Conservation (phyloP, 2,329 filamentous ascomycete genomes). For the Tolypocladium album region DNA sequence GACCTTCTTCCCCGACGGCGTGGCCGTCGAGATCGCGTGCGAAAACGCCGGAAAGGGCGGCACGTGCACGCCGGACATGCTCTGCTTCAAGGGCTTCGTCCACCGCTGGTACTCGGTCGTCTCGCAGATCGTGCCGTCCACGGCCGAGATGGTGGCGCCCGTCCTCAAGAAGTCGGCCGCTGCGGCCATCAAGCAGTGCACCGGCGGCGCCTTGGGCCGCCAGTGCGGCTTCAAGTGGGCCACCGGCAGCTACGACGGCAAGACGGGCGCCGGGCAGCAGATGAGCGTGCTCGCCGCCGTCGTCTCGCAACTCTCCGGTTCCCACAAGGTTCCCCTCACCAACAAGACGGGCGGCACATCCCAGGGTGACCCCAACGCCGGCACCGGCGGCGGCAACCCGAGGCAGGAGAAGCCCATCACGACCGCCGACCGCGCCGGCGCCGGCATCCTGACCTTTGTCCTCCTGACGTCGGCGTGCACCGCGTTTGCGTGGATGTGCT, state of each 20-base stretch:
- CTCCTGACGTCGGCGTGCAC: background rate
- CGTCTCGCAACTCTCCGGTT: background rate
- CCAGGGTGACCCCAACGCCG: background rate
- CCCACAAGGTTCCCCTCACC: background rate
- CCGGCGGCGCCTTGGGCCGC: too few relatives aligned
- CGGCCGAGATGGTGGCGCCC: background rate
- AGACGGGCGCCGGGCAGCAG: background rate
- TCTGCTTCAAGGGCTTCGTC: background rate
- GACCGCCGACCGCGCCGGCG: background rate
- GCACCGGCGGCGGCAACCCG: background rate
- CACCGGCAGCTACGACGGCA: background rate
- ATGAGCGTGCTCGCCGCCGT: background rate
- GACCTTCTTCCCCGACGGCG: background rate
- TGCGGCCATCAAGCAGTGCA: background rate
- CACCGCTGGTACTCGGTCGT: background rate
- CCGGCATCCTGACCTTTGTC: background rate
- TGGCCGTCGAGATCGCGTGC: background rate
- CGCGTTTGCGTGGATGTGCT: background rate
- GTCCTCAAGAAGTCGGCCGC: background rate
- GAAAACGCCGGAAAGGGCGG: background rate
- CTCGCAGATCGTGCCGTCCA: background rate
- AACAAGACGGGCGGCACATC: background rate
- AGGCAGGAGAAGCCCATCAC: background rate
- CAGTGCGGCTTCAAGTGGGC: background rate
- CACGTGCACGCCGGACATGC: background rate